phyloP scores from a whole-genome alignment of 2,329 filamentous ascomycete species.

The Paraphaeosphaeria sporulosa region DNA sequence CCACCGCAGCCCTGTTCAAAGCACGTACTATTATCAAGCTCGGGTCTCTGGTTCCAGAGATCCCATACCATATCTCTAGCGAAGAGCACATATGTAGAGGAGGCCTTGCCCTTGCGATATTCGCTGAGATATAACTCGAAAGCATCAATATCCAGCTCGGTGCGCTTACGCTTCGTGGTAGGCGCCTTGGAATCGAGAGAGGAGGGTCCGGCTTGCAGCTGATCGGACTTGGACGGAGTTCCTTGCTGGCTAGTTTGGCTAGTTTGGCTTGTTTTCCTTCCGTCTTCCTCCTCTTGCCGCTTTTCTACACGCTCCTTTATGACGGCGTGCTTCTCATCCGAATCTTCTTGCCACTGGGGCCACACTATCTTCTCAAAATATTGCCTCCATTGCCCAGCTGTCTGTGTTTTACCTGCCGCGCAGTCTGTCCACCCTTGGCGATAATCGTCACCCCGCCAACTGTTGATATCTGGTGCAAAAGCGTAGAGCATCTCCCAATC shows the following conservation, averaged over 20 bases:
- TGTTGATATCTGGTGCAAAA: slow-evolving; percentile 31
- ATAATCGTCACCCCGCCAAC: slow-evolving; percentile 17
- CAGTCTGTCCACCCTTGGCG: slow-evolving; percentile 33
- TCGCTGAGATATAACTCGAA: slow-evolving; percentile 24
- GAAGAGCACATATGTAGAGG: slow-evolving; percentile 28
- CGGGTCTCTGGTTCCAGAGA: slow-evolving; percentile 24
- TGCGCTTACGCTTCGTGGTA: slow-evolving; percentile 7
- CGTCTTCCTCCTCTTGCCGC: slow-evolving; percentile 12
- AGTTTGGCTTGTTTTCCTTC: slow-evolving; percentile 2
- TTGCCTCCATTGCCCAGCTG: slow-evolving; percentile 41
- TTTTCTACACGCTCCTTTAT: slow-evolving; percentile 29
- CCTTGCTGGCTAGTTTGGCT: slow-evolving; percentile 14
- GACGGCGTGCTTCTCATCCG: slow-evolving; percentile 29
- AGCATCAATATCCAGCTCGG: slow-evolving; percentile 17
- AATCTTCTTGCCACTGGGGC: slow-evolving; percentile 41
- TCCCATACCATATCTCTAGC: slow-evolving; percentile 22
- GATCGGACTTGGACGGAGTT: not conserved
- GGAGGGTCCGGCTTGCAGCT: not conserved
- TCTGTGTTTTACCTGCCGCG: slow-evolving; percentile 31
- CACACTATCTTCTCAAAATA: slow-evolving; percentile 45
- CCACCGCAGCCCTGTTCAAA: not conserved
- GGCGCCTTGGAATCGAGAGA: not conserved
- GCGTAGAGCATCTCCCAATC: slow-evolving; percentile 46
- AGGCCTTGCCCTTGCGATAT: slow-evolving; percentile 16
- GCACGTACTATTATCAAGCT: slow-evolving; percentile 24